Percentiles rank a stretch among this genome's conserved stretches.
phyloP scores from a whole-genome alignment of 2,329 filamentous ascomycete genomes.

The Microcyclospora pomicola region DNA sequence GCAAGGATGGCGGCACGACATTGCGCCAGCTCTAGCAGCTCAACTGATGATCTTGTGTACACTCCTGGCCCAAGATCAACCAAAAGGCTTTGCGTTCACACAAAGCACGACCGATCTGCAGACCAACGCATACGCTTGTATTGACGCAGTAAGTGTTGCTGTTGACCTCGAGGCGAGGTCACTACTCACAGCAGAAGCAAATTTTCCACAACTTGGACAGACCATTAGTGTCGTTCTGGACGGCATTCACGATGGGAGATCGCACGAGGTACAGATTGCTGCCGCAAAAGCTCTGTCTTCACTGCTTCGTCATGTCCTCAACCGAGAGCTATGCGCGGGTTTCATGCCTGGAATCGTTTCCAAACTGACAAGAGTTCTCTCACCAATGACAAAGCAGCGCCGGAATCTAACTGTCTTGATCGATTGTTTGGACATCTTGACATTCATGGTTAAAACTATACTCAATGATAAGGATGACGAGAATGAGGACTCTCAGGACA shows the following conservation, averaged over 20 bases:
- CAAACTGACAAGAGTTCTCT: constrained; percentile 59
- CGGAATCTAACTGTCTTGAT: constrained; percentile 49
- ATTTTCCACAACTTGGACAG: constrained; percentile 69
- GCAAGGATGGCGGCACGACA: constrained; percentile 62
- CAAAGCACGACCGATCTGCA: constrained; percentile 61
- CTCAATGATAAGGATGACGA: constrained; percentile 1
- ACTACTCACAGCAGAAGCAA: constrained; percentile 40
- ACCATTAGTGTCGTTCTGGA: constrained; percentile 69
- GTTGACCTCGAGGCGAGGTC: constrained; percentile 28
- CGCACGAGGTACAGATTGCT: constrained; percentile 55
- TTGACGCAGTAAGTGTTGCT: constrained; percentile 51
- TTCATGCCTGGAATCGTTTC: constrained; percentile 85
- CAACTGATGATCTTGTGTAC: constrained; percentile 77
- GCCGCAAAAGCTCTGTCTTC: constrained; percentile 52
- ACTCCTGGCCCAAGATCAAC: constrained; percentile 62
- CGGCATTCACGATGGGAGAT: constrained; percentile 49
- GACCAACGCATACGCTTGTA: constrained; percentile 54
- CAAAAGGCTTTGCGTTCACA: constrained; percentile 38
- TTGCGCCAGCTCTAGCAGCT: constrained; percentile 59
- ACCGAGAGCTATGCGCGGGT: constrained; percentile 62
- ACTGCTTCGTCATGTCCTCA: constrained; percentile 50
- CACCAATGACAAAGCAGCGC: constrained; percentile 49
- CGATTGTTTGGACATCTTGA: constrained; percentile 13
- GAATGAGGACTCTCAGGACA: not conserved
- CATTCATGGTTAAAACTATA: constrained; percentile 11